These are phyloP conservation scores for Erysimum cheiri DNA, from an alignment of 441 rosid species.

Conservation along the genomic window DNA sequence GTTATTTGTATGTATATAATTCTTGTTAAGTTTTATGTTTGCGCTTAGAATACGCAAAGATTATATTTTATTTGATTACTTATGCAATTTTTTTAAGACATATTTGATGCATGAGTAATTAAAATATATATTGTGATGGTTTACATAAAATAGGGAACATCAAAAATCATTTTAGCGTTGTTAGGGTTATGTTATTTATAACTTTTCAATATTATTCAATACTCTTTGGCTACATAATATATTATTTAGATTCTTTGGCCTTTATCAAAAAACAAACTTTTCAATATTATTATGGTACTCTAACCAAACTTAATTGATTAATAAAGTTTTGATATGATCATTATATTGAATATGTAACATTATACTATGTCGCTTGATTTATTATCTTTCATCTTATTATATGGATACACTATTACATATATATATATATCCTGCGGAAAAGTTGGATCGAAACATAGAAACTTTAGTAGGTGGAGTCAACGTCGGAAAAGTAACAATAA, in stretches of 20 bases:
- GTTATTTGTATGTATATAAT: neutral
- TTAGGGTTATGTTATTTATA: neutral
- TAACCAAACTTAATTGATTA: neutral
- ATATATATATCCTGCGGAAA: conserved; percentile 1
- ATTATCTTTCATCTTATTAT: neutral
- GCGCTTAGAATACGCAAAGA: neutral
- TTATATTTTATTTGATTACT: neutral
- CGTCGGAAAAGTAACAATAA: conserved; percentile 26
- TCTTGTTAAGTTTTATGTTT: neutral
- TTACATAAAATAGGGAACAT: neutral
- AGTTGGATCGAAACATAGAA: conserved; percentile 30
- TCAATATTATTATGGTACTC: no score
- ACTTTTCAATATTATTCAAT: no score
- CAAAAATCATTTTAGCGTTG: neutral
- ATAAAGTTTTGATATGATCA: neutral
- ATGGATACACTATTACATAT: conserved; percentile 6
- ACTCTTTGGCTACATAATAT: no score
- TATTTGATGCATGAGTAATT: neutral
- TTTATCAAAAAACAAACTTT: no score
- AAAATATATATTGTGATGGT: neutral
- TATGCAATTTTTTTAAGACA: neutral
- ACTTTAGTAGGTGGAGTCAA: conserved; percentile 39
- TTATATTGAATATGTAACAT: neutral
- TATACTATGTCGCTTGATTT: neutral
- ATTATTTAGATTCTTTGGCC: no score